Evolutionary conservation across 1,284 basidiomycete species (phyloP).

Genomic region (Ustilago trichophora): DNA sequence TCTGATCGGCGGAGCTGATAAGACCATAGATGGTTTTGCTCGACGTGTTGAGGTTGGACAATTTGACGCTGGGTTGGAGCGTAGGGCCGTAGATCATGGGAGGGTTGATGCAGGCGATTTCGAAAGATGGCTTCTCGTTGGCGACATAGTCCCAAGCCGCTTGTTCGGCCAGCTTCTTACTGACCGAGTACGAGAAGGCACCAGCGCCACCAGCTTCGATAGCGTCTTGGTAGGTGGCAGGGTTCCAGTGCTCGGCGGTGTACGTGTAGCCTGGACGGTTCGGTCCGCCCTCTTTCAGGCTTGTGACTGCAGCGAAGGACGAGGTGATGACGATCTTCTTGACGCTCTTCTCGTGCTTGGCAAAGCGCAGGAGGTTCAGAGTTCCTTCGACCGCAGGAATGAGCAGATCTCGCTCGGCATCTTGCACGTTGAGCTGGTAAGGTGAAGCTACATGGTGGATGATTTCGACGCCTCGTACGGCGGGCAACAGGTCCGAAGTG

Average conservation of each 20-base stretch:
- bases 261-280: conserved; percentile 57
- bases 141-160: conserved; percentile 57
- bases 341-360: conserved; percentile 52
- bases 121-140: conserved; percentile 47
- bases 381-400: conserved; percentile 67
- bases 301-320: conserved; percentile 59
- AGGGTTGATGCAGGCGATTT: conserved; percentile 53
- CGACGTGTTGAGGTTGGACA: conserved; percentile 57
- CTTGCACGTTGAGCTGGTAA: conserved; percentile 58
- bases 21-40: conserved; percentile 57
- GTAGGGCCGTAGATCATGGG: conserved; percentile 61
- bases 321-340: conserved; percentile 62
- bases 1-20: conserved; percentile 38
- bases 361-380: conserved; percentile 58
- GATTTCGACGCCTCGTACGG: too few species aligned
- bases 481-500: conserved; percentile 60
- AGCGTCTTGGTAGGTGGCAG: conserved; percentile 50
- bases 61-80: conserved; percentile 46
- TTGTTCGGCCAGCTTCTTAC: conserved; percentile 61
- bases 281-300: conserved; percentile 52
- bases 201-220: conserved; percentile 48
- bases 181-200: conserved; percentile 53
- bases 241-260: conserved; percentile 57
- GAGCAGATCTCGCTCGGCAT: conserved; percentile 65
- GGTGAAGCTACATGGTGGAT: conserved; percentile 53